Evolutionary conservation across 176 grass and related monocot genomes (phyloP).

Genomic region (Thalia dealbata): DNA sequence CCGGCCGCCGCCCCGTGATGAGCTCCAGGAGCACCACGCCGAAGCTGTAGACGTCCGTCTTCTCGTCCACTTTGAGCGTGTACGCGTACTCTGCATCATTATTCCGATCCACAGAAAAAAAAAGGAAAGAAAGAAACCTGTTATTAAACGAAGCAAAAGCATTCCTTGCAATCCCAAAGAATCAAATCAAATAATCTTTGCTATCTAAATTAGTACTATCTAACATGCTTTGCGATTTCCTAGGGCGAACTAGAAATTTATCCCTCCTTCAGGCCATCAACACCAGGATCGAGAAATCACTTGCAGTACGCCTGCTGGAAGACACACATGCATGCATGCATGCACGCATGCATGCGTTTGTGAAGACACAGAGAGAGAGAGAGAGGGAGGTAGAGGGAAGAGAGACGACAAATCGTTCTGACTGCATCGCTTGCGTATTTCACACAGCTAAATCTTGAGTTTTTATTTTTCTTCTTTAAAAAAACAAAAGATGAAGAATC

Average conservation of each 20-base stretch:
- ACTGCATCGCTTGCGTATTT: too few relatives aligned
- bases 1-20: conserved; percentile 49
- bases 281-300: conserved; percentile 15
- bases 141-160: neutral
- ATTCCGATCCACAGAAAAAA: neutral
- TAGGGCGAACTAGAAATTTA: conserved; percentile 20
- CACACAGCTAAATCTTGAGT: too few relatives aligned
- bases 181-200: conserved; percentile 7
- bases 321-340: too few relatives aligned
- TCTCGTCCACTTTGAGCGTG: conserved; percentile 75
- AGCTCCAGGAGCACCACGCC: conserved; percentile 84
- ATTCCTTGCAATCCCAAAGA: neutral
- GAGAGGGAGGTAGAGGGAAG: too few relatives aligned
- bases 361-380: too few relatives aligned
- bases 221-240: conserved; percentile 13
- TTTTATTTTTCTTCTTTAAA: too few relatives aligned
- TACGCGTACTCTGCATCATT: conserved; percentile 77
- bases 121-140: neutral
- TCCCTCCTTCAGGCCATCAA: neutral
- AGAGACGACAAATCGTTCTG: neutral
- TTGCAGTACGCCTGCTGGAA: neutral
- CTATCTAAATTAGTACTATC: too few relatives aligned
- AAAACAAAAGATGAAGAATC: too few relatives aligned
- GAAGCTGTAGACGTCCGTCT: conserved; percentile 90
- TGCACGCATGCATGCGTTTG: neutral